These are phyloP conservation scores for Neospermospora avenae DNA, from an alignment of 2,329 filamentous ascomycete species.

Conservation along the genomic window DNA sequence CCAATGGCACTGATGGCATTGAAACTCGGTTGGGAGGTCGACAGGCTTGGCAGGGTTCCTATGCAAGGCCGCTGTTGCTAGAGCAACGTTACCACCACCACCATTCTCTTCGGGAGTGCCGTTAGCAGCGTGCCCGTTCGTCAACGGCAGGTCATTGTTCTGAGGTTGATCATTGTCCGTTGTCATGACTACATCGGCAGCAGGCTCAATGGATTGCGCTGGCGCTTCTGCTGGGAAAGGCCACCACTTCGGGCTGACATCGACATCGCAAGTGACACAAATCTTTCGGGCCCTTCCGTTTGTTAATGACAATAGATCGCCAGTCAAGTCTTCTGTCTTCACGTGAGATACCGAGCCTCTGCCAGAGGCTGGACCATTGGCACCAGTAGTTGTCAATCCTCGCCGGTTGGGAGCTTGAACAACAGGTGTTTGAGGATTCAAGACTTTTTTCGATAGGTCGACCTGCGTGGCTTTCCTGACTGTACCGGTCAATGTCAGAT, in stretches of 20 bases:
- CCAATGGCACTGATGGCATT: constrained; percentile 71
- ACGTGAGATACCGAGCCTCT: constrained; percentile 29
- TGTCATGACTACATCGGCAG: background rate
- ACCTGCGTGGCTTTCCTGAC: constrained; percentile 79
- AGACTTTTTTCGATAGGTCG: constrained; percentile 38
- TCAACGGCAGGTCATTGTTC: constrained; percentile 7
- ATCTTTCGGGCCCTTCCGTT: constrained; percentile 42
- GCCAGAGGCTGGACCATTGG: constrained; percentile 22
- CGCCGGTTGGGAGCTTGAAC: constrained; percentile 46
- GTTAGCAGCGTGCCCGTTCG: constrained; percentile 14
- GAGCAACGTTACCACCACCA: constrained; percentile 29
- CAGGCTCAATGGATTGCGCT: background rate
- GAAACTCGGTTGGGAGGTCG: constrained; percentile 47
- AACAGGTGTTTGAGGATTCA: constrained; percentile 20
- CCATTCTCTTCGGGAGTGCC: constrained; percentile 11
- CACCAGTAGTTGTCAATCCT: constrained; percentile 50
- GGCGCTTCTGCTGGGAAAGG: constrained; percentile 22
- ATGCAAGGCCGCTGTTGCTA: constrained; percentile 35
- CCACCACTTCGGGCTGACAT: constrained; percentile 75
- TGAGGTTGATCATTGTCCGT: constrained; percentile 17
- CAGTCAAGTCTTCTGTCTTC: constrained; percentile 28
- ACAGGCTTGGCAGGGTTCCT: constrained; percentile 27
- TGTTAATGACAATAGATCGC: constrained; percentile 3
- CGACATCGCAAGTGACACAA: constrained; percentile 63
- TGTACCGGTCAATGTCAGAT: constrained; percentile 84